Conservation (phyloP, 2,329 filamentous ascomycete species). For the Neofusicoccum cordaticola region DNA sequence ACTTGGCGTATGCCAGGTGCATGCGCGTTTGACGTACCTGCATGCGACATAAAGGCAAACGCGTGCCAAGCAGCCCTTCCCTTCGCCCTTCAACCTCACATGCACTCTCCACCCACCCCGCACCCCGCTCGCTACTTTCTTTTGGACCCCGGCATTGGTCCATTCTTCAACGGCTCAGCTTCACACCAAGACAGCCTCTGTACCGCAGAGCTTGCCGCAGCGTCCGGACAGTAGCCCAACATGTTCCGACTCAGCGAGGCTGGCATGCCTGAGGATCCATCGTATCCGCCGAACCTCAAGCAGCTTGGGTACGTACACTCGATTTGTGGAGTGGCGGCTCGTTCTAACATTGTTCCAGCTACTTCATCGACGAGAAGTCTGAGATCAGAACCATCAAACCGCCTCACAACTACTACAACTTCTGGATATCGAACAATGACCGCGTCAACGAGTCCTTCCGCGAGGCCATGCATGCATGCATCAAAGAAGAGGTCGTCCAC, state of each 20-base stretch:
- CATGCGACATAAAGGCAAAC: neutral
- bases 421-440: conserved; percentile 68
- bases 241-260: conserved; percentile 76
- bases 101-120: neutral
- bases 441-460: conserved; percentile 74
- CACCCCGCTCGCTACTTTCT: neutral
- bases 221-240: conserved; percentile 20
- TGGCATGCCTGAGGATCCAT: conserved; percentile 67
- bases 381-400: conserved; percentile 69
- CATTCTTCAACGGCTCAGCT: too few species aligned
- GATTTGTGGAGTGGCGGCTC: neutral
- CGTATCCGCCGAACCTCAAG: conserved; percentile 64
- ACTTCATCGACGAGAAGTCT: conserved; percentile 73
- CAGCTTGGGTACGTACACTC: conserved; percentile 64
- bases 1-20: neutral
- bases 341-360: conserved; percentile 50
- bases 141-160: neutral
- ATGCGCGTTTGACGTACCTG: neutral
- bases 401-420: conserved; percentile 70
- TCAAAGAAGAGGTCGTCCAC: conserved; percentile 58
- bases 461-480: conserved; percentile 65
- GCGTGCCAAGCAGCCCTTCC: too few species aligned
- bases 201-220: too few species aligned
- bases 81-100: neutral
- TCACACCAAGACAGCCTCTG: too few species aligned